These are phyloP conservation scores for Penicillium aurantiogriseum DNA, from an alignment of 2,329 filamentous ascomycete species.

Conservation along the genomic window DNA sequence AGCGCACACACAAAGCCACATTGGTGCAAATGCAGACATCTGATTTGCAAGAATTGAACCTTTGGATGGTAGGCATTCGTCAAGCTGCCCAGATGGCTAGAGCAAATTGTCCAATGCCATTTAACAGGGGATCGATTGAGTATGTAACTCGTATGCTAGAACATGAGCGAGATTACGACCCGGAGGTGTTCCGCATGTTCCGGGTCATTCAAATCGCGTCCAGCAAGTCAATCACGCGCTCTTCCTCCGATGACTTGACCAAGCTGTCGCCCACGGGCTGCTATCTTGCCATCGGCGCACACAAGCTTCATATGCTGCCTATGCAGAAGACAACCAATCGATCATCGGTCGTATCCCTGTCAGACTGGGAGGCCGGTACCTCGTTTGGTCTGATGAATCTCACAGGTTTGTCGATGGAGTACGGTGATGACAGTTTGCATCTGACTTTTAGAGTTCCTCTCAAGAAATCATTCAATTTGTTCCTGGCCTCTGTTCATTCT, in stretches of 20 bases:
- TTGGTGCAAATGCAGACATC: conserved; percentile 64
- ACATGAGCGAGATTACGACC: conserved; percentile 66
- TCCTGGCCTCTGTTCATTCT: conserved; percentile 63
- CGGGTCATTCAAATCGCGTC: conserved; percentile 64
- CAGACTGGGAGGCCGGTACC: conserved; percentile 50
- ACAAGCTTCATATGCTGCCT: conserved; percentile 69
- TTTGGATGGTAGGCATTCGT: conserved; percentile 64
- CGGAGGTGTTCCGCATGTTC: conserved; percentile 65
- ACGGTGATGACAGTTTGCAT: conserved; percentile 65
- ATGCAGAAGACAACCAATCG: conserved; percentile 57
- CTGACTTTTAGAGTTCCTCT: conserved; percentile 62
- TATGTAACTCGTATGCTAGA: conserved; percentile 63
- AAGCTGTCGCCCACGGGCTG: conserved; percentile 65
- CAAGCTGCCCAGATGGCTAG: conserved; percentile 58
- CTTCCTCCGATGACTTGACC: conserved; percentile 65
- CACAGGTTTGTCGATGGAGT: conserved; percentile 58
- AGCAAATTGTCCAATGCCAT: conserved; percentile 51
- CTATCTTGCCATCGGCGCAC: conserved; percentile 67
- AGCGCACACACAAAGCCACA: conserved; percentile 59
- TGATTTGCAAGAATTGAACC: conserved; percentile 63
- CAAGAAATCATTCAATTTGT: conserved; percentile 54
- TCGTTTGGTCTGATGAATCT: conserved; percentile 65
- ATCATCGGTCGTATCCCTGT: conserved; percentile 55
- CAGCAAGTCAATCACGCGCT: conserved; percentile 54
- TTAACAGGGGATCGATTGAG: conserved; percentile 60